phyloP scores from a whole-genome alignment of 2,329 filamentous ascomycete genomes.

The Pleochaeta shiraiana region DNA sequence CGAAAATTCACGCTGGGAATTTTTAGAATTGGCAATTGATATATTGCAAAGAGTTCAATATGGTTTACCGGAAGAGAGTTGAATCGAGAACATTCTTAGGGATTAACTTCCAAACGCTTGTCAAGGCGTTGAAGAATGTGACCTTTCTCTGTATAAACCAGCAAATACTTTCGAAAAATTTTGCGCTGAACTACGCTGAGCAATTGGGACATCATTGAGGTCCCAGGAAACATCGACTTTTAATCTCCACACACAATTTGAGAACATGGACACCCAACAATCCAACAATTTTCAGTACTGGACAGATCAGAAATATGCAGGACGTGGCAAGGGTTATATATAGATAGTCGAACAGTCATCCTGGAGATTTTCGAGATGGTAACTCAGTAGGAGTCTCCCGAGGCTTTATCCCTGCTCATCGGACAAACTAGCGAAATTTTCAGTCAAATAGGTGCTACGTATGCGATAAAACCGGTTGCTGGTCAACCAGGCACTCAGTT shows the following conservation, averaged over 20 bases:
- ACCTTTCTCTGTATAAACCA: background rate
- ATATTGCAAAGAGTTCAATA: background rate
- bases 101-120: background rate
- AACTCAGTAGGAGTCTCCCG: background rate
- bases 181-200: background rate
- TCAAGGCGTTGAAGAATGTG: background rate
- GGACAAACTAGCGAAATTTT: too few relatives aligned
- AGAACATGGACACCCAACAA: background rate
- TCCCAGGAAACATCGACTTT: background rate
- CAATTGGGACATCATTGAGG: background rate
- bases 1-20: background rate
- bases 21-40: background rate
- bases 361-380: background rate
- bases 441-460: background rate
- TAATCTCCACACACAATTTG: background rate
- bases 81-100: background rate
- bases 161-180: background rate
- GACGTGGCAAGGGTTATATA: background rate
- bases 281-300: too few relatives aligned
- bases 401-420: too few relatives aligned
- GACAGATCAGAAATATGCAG: background rate
- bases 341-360: background rate
- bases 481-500: background rate
- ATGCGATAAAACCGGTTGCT: background rate
- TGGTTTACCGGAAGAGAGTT: background rate